These are phyloP conservation scores for Testicularia cyperi DNA, from an alignment of 1,284 basidiomycete species.

Conservation along the genomic window DNA sequence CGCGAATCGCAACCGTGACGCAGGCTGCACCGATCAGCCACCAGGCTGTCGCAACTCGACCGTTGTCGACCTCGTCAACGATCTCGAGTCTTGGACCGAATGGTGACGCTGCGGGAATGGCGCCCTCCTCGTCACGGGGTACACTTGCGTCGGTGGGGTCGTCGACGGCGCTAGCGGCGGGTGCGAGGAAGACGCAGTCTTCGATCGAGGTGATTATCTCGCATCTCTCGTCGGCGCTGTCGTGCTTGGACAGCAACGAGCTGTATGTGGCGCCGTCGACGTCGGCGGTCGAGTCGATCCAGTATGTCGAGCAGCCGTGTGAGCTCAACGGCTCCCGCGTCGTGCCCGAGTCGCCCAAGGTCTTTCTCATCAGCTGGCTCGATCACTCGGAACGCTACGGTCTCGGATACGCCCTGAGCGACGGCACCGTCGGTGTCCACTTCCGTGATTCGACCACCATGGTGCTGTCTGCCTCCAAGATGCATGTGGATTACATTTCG, in stretches of 20 bases:
- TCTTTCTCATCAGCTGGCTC: slow-evolving; percentile 95
- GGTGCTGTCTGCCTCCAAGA: slow-evolving; percentile 78
- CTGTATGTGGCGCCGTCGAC: slow-evolving; percentile 66
- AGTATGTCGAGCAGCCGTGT: slow-evolving; percentile 17
- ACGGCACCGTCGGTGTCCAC: slow-evolving; percentile 89
- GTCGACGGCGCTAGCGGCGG: slow-evolving; percentile 17
- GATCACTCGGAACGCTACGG: slow-evolving; percentile 99
- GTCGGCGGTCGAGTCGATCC: slow-evolving; percentile 15
- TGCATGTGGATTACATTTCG: slow-evolving; percentile 63
- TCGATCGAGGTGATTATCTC: slow-evolving; percentile 63
- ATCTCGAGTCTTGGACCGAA: too few relatives aligned
- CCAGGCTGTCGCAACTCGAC: slow-evolving; percentile 1
- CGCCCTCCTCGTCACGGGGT: slow-evolving; percentile 11
- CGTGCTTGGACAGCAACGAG: slow-evolving; percentile 67
- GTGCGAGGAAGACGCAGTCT: slow-evolving; percentile 15
- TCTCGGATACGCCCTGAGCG: slow-evolving; percentile 93
- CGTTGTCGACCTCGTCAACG: slow-evolving; percentile 8
- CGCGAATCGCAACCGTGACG: slow-evolving; percentile 25
- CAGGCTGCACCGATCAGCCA: neutral
- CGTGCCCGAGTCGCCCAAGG: slow-evolving; percentile 69
- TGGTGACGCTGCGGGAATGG: too few relatives aligned
- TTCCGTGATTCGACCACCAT: slow-evolving; percentile 92
- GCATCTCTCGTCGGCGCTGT: slow-evolving; percentile 71
- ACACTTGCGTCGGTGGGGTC: slow-evolving; percentile 21
- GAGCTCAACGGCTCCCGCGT: slow-evolving; percentile 62